Base-by-base conservation (phyloP, 2,329 filamentous ascomycete species). In the Thermothelomyces thermophilus region DNA sequence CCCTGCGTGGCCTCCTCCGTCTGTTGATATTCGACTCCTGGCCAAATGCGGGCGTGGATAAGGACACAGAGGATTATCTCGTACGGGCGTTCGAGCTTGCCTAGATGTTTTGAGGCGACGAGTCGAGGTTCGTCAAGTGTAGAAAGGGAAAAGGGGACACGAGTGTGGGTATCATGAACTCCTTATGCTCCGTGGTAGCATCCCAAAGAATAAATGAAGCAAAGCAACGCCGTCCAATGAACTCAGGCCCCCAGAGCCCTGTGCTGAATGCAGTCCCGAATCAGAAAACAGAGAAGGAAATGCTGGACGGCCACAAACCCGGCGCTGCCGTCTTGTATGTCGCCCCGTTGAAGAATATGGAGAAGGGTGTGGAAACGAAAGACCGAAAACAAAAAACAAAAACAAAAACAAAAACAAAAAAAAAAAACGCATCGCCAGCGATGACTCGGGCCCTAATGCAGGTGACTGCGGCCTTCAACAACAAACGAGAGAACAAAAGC, bases 181-280 rank as follows among this genome's bases (percentile, higher is more conserved):
- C 48, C 44, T 46, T 50, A 37, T 49, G 46, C 26, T 46, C 16
- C 24, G 42, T 40, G 3, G 37, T 40, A 8, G 33, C 16, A 36
- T 36, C 22, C 17, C 41, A 50, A 31, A n/a, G 20, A 9, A 45
- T 8, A 48, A 26, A 33, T 34, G 16, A 24, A 52, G 34, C 22
- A 13, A 34, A 44, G 16, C 22, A 43, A 50, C 46, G 42, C 33
- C 42, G 49, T 51, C 51, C 47, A 54, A 51, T 43, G 28, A 50
- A 49, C 46, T 39, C 26, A 19, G 41, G 51, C 56, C 57, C 45
- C 53, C 51, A 54, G 56, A 51, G 55, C 54, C 47, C 28, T 42
- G 49, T 43, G 30, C 35, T 20, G 17, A 35, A 46, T 28, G 41
- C 36, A 26, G 17, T 34, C 35, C 24, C 8, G 11, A 22, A 11